Evolutionary conservation across 345 rosid genomes (phyloP).

Genomic region (Draba incana): DNA sequence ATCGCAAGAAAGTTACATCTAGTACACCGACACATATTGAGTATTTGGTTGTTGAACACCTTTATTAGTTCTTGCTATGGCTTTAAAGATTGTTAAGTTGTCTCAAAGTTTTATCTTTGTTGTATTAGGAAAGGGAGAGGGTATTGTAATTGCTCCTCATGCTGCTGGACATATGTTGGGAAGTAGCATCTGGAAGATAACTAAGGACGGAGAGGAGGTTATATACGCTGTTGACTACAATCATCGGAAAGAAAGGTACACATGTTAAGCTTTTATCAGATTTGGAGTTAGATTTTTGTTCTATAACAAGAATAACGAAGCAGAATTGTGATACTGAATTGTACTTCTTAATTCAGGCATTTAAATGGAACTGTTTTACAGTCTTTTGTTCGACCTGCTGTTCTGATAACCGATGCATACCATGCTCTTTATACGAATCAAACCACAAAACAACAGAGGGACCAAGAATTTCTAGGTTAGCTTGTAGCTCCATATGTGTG

Average conservation of each 20-base stretch:
- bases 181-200: conserved; percentile 95
- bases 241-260: conserved; percentile 91
- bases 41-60: neutral
- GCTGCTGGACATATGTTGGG: conserved; percentile 97
- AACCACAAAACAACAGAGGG: conserved; percentile 82
- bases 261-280: conserved; percentile 31
- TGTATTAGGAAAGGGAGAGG: conserved; percentile 86
- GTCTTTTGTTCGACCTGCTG: conserved; percentile 95
- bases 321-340: conserved; percentile 19
- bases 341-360: conserved; percentile 65
- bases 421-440: conserved; percentile 85
- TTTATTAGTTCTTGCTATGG: neutral
- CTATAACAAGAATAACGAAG: conserved; percentile 3
- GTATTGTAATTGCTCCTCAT: conserved; percentile 94
- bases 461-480: conserved; percentile 73
- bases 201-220: conserved; percentile 98
- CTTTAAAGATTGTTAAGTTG: conserved; percentile 11
- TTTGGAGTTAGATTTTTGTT: conserved; percentile 1
- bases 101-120: neutral
- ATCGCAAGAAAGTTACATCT: conserved; percentile 4
- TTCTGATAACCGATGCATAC: conserved; percentile 90
- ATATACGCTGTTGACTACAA: conserved; percentile 97
- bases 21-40: neutral
- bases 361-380: conserved; percentile 93
- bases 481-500: conserved; percentile 26